A percentile compares a stretch with the other conserved stretches of the same genome.
phyloP scores from a whole-genome alignment of 163 green algal species.

The Trebouxiophyceae sp. region DNA sequence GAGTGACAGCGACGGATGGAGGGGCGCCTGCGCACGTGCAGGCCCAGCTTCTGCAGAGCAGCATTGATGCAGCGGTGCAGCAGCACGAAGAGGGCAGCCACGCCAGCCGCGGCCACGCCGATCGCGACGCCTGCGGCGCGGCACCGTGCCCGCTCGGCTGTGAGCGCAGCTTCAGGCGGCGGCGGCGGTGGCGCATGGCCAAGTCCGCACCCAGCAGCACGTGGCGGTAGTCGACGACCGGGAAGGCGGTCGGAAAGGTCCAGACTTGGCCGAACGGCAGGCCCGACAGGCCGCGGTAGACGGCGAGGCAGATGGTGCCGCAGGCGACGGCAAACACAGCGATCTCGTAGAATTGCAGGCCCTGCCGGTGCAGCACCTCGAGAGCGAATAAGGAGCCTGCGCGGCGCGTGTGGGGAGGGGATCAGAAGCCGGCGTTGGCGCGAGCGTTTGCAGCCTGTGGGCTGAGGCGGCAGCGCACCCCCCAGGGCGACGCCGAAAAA shows the following conservation, averaged over 20 bases:
- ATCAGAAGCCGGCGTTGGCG: no score
- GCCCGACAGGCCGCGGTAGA: slow-evolving; percentile 31
- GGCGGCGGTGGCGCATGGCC: background rate
- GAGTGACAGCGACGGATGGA: no score
- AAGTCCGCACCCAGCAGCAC: slow-evolving; percentile 24
- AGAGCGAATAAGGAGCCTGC: slow-evolving; percentile 40
- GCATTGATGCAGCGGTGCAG: background rate
- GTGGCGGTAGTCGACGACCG: slow-evolving; percentile 33
- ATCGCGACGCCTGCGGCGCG: slow-evolving; percentile 12
- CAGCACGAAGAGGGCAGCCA: background rate
- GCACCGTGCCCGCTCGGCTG: background rate
- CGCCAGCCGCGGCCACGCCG: slow-evolving; percentile 9
- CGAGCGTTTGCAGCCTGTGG: no score
- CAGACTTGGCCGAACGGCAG: slow-evolving; percentile 42
- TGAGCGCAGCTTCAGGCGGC: background rate
- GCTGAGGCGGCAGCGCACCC: slow-evolving; percentile 16
- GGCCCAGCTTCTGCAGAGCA: background rate
- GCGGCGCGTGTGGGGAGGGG: no score
- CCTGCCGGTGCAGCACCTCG: slow-evolving; percentile 43
- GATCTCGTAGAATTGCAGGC: slow-evolving; percentile 47
- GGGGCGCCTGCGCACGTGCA: no score
- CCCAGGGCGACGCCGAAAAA: slow-evolving; percentile 45
- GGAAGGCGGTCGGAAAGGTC: slow-evolving; percentile 18
- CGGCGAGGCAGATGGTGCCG: slow-evolving; percentile 30
- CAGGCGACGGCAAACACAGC: slow-evolving; percentile 28